Base-by-base conservation (phyloP, 1,284 basidiomycete genomes). In the Prillingera fragicola region DNA sequence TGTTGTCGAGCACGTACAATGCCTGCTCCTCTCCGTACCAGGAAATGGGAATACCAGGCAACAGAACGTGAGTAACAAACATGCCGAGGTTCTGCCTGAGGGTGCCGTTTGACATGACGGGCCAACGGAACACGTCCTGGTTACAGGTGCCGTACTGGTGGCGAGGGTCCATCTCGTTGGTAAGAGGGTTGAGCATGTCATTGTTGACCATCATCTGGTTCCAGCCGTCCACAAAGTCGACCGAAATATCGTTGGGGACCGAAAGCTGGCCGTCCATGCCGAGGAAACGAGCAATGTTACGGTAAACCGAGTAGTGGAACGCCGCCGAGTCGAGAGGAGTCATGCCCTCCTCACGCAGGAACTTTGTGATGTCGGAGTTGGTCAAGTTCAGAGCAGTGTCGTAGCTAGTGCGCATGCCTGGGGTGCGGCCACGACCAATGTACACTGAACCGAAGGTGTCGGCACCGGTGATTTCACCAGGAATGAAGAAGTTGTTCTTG, bases 81-180 rank as follows among this genome's bases (percentile, higher is more conserved):
- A 82, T 80, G 3, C 77, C 88, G 35, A 90, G 67, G 5, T 78
- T 82, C 52, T 82, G 82, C 55, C 78, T 79, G 56, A 85, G 79
- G 1, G 82, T 84, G 15, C 89, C 89, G 60, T 87, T 86, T 54
- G 83, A 78, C 59, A 92, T 65, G 69, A 83, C 81, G 2, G 87
- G 87, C 89, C 89, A 94, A 48, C 89, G 79, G 76, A 85, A 92
- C 13, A 92, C 79, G 74, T 94, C 89, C 72, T 91, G 91, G 65
- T 94, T 94, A 60, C 84, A 85, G 14, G 83, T 82, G 33, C 89
- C 89, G 63, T 78, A 90, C 83, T 90, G 81, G 71, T 94, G 89
- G 47, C 78, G 75, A 2, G 89, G 88, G 65, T 94, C 89, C 31
- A 88, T 70, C 5, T 63, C 17, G 49, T 81, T 81, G 0, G 75